Base-by-base conservation (phyloP, 192 early-diverging fungal genomes). In the Coemansia sp. region DNA sequence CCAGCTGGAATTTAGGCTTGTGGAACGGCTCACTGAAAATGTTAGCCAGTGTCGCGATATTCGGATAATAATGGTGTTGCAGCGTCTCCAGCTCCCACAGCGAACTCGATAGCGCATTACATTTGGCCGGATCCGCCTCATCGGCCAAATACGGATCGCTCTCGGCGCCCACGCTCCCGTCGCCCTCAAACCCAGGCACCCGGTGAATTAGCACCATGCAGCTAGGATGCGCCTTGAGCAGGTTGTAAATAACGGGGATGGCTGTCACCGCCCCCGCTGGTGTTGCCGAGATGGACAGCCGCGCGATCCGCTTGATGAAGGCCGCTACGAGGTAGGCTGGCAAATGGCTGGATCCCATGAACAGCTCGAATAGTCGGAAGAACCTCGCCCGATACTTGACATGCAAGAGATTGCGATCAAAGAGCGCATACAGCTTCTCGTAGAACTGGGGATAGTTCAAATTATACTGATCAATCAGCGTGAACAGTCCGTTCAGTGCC, bases 401-500 rank as follows among this genome's bases (percentile, higher is more conserved):
- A 71, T 95, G 93, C 74, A 97, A 83, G 21, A 99, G 61, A 65
- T 95, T 88, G 57, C 87, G 86, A 69, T 99, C 94, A 26, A 99
- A 86, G 51, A 99, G 77, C 39, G 86, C 85, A 67, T 99, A 99
- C 23, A 99, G 89, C 75, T 97, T 96, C 40, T 85, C 83, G 77
- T 95, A 99, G 67, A 99, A 99, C 70, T 95, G 91, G n/a, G 95
- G 95, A 68, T 99, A 99, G 83, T 97, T 94, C 33, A 99, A 79
- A 66, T 95, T 96, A 78, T 99, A 89, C 65, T 98, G 90, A n/a
- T 86, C 80, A 50, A 99, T 96, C 65, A 99, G 83, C 16, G 96
- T 94, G 59, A 98, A 99, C 18, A 99, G 77, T 28, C 95, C 94
- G 72, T 98, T 97, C 40, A 99, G 83, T 5, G 97, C 95, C 59